Evolutionary conservation across 192 early-diverging fungal genomes (phyloP), one percentile per base, ranked within the genome.

Genomic region (Gryganskiella cystojenkinii): DNA sequence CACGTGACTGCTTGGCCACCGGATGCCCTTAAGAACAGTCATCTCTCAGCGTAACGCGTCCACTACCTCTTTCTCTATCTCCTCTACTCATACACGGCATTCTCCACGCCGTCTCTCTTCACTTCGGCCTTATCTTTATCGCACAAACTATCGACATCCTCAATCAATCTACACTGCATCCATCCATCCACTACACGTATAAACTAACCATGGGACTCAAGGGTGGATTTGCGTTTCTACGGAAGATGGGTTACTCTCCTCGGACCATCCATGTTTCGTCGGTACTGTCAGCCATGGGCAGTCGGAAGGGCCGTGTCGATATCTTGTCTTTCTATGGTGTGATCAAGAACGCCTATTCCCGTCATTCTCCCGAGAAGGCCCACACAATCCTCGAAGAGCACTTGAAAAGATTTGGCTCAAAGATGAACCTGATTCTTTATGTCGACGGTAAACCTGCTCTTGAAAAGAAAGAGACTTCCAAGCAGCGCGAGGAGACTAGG

Each of bases 401-500:
- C 5, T 3, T 43, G 22, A 40, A 24, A 37, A 19, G 56, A 37
- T 43, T 58, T 58, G 56, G 56, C 34, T 35, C 34, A 25, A 58
- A 43, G 40, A 24, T 4, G 14, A 56, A 33, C 54, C 40, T 46
- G 7, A 8, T 31, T 22, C 5, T 69, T 2, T 69, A 60, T n/a
- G n/a, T 69, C 19, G 67, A 69, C 31, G 67, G 67, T 19, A 13
- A 4, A 13, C 56, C 30, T 19, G 37, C 56, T 14, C 9, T 43
- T 3, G 56, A 58, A 15, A 58, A 58, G 19, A 20, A 20, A 25
- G 56, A 5, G 9, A 58, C 56, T 0, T 20, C 56, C 30, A 19
- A 52, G 20, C 25, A 42, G 24, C 67, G 57, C 25, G 4, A 60
- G 27, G 56, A 19, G 5, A 20, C 35, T 33, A 33, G 57, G 25